phyloP scores from a whole-genome alignment of 345 rosid genomes.

The Aquilaria malaccensis region DNA sequence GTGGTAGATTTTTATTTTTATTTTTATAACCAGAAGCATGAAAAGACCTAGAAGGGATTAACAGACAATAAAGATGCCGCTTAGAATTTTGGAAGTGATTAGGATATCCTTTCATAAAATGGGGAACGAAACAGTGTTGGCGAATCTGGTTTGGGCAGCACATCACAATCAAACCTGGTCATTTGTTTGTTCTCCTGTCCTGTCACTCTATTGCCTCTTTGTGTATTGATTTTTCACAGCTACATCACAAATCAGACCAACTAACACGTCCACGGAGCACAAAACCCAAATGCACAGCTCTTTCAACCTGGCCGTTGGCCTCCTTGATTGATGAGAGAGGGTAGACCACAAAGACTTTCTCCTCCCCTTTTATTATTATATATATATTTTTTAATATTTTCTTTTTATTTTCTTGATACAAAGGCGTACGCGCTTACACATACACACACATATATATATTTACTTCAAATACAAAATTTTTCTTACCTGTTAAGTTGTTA shows the following conservation, averaged over 20 bases:
- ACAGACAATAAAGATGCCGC: too few relatives aligned
- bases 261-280: slow-evolving; percentile 5
- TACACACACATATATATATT: too few relatives aligned
- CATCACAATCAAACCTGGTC: slow-evolving; percentile 10
- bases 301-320: slow-evolving; percentile 14
- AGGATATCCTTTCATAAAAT: too few relatives aligned
- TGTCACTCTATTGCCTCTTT: slow-evolving; percentile 12
- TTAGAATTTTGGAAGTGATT: too few relatives aligned
- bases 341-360: neutral
- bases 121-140: too few relatives aligned
- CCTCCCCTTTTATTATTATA: too few relatives aligned
- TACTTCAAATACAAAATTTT: too few relatives aligned
- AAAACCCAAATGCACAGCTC: neutral
- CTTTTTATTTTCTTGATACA: neutral
- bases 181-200: slow-evolving; percentile 18
- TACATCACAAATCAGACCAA: neutral
- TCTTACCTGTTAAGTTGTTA: too few relatives aligned
- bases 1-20: too few relatives aligned
- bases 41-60: too few relatives aligned
- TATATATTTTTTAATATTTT: neutral
- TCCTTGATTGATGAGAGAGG: slow-evolving; percentile 18
- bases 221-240: slow-evolving; percentile 13
- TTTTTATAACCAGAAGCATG: too few relatives aligned
- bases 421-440: neutral
- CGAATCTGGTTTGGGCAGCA: neutral